Evolutionary conservation across 2,329 filamentous ascomycete genomes (phyloP).

Genomic region (Chaetomiaceae sp.): DNA sequence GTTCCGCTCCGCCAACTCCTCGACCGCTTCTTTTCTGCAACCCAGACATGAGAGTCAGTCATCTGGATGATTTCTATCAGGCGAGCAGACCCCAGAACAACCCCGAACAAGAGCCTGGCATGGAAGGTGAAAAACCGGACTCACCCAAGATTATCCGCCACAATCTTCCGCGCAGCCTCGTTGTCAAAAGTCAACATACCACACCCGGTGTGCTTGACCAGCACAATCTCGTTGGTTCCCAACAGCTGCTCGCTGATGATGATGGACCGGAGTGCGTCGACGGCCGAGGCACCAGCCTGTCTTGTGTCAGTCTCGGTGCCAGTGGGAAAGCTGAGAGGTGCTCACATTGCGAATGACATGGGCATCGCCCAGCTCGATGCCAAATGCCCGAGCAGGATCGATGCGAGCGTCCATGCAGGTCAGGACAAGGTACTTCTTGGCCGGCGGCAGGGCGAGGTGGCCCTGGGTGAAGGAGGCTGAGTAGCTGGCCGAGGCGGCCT

Average conservation of each 20-base stretch:
- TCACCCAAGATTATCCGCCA: slow-evolving; percentile 55
- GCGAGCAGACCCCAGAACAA: background rate
- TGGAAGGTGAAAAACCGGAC: background rate
- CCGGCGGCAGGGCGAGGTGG: slow-evolving; percentile 62
- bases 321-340: background rate
- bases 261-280: slow-evolving; percentile 68
- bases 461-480: slow-evolving; percentile 56
- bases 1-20: slow-evolving; percentile 28
- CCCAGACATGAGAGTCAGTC: background rate
- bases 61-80: no score
- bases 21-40: slow-evolving; percentile 19
- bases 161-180: slow-evolving; percentile 48
- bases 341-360: slow-evolving; percentile 67
- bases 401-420: slow-evolving; percentile 81
- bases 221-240: slow-evolving; percentile 67
- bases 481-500: slow-evolving; percentile 28
- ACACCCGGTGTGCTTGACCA: slow-evolving; percentile 71
- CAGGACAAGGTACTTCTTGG: slow-evolving; percentile 64
- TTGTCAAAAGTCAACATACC: slow-evolving; percentile 71
- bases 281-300: slow-evolving; percentile 57
- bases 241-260: slow-evolving; percentile 76
- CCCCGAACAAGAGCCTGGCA: background rate
- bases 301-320: background rate
- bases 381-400: slow-evolving; percentile 64
- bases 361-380: slow-evolving; percentile 68